Conservation (phyloP, 768 basidiomycete species). For the Hygrocybe punicea region DNA sequence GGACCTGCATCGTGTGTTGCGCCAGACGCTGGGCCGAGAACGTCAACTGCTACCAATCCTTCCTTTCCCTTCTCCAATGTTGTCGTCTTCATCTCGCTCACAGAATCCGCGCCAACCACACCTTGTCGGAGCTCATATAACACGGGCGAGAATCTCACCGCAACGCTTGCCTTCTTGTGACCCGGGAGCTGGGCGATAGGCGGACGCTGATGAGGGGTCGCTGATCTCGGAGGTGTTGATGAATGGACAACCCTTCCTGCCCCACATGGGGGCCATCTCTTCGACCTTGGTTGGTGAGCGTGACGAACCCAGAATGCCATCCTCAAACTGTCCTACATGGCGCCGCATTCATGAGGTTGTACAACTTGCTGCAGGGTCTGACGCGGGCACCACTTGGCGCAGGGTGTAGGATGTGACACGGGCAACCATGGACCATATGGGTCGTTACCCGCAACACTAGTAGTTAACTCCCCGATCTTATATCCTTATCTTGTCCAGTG, state of each 20-base stretch:
- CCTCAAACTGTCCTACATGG: slow-evolving; percentile 96
- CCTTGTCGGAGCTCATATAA: slow-evolving; percentile 83
- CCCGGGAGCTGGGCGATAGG: slow-evolving; percentile 95
- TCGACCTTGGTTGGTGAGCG: slow-evolving; percentile 27
- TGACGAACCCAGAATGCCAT: slow-evolving; percentile 44
- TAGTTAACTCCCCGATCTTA: too few species aligned
- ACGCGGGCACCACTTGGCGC: too few species aligned
- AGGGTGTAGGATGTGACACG: too few species aligned
- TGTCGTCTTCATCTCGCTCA: slow-evolving; percentile 42
- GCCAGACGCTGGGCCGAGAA: slow-evolving; percentile 41
- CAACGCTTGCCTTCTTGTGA: slow-evolving; percentile 93
- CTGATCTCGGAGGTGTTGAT: slow-evolving; percentile 37
- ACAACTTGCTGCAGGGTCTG: too few species aligned
- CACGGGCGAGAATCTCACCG: slow-evolving; percentile 89
- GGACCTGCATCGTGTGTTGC: not conserved
- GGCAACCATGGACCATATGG: too few species aligned
- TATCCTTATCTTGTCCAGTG: too few species aligned
- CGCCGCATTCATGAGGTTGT: too few species aligned
- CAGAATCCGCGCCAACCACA: slow-evolving; percentile 33
- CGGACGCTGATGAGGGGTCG: slow-evolving; percentile 62
- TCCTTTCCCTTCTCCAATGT: slow-evolving; percentile 67
- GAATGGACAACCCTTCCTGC: slow-evolving; percentile 54
- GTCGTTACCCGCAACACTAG: too few species aligned
- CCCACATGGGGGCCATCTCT: slow-evolving; percentile 47
- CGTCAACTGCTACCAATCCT: slow-evolving; percentile 57